Evolutionary conservation across 2,329 filamentous ascomycete species (phyloP), one percentile per base, ranked within the genome.

Genomic region (Trichoderma koningii): DNA sequence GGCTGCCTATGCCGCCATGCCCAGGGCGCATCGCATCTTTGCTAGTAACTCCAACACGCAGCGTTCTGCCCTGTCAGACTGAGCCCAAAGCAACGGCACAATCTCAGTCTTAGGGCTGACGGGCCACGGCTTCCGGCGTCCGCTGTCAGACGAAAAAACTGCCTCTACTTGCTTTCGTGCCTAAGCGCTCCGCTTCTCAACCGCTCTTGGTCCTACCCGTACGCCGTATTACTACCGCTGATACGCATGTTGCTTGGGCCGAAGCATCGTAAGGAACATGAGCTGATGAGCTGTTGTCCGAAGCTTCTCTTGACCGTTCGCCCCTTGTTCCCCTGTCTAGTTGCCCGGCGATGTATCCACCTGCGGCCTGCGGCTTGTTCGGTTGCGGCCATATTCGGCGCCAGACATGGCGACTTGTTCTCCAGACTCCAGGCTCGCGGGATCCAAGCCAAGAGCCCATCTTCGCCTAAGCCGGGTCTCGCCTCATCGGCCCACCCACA

Each of bases 391-490:
- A 57, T 28, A 51, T 65, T 56, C 63, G 41, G 63, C 55, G 48
- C 52, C 55, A 28, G 47, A 30, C 34, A 47, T 53, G 17, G 41
- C 55, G 55, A 65, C 55, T 65, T 56, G 30, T 55, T 61, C 56
- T 61, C 50, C 64, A 62, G 44, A 65, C 63, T 65, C 55, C 55
- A 60, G 55, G 47, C 55, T 50, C 47, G 48, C 38, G 55, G 63
- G 55, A 65, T 52, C 26, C 50, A 28, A 55, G 30, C 34, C 47
- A 52, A 51, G 44, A 42, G 47, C 60, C 60, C 60, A 52, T 55
- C 19, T 59, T 48, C 42, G 26, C 28, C 41, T 47, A 48, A 12
- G 55, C 7, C 42, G 55, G 60, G 26, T 63, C 41, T 55, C 23
- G 60, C 50, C 44, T 26, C 51, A 9, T 42, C 28, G 60, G 51